Percentiles rank a stretch among this genome's conserved stretches.
Conservation (phyloP, 2,329 filamentous ascomycete genomes). For the Ustilaginoidea virens region DNA sequence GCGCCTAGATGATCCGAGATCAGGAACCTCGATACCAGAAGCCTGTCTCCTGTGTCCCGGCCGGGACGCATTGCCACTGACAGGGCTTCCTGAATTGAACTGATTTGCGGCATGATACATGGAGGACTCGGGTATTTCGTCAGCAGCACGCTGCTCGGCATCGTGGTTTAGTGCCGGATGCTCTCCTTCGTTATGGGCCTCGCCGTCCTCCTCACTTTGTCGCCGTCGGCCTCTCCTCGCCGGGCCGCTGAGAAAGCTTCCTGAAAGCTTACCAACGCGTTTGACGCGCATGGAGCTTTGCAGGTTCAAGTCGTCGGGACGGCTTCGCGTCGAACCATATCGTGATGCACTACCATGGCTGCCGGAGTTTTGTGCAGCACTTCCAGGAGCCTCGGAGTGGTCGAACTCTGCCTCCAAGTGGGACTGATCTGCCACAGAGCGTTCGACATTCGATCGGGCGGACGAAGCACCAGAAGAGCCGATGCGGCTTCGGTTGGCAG, state of each 20-base stretch:
- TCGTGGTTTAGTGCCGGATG: slow-evolving; percentile 24
- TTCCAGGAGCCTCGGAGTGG: slow-evolving; percentile 31
- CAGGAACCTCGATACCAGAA: slow-evolving; percentile 20
- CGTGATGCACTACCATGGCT: slow-evolving; percentile 38
- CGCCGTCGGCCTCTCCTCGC: slow-evolving; percentile 58
- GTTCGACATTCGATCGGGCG: slow-evolving; percentile 18
- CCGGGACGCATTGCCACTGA: slow-evolving; percentile 31
- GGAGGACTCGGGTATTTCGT: slow-evolving; percentile 24
- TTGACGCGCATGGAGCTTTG: slow-evolving; percentile 68
- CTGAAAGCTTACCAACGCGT: slow-evolving; percentile 57
- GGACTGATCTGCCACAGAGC: slow-evolving; percentile 18
- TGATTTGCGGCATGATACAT: slow-evolving; percentile 28
- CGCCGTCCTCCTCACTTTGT: slow-evolving; percentile 51
- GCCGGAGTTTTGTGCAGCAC: slow-evolving; percentile 29
- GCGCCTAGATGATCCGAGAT: slow-evolving; percentile 15
- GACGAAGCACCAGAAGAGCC: slow-evolving; percentile 22
- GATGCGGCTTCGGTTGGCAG: slow-evolving; percentile 24
- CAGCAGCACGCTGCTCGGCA: slow-evolving; percentile 22
- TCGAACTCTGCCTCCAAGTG: slow-evolving; percentile 29
- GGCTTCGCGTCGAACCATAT: slow-evolving; percentile 32
- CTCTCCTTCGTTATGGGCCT: slow-evolving; percentile 27
- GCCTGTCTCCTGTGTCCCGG: slow-evolving; percentile 24
- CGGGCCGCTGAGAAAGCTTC: slow-evolving; percentile 66
- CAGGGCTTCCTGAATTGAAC: slow-evolving; percentile 43
- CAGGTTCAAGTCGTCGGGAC: slow-evolving; percentile 48